phyloP scores from a whole-genome alignment of 441 rosid genomes.

The Metrosideros polymorpha region DNA sequence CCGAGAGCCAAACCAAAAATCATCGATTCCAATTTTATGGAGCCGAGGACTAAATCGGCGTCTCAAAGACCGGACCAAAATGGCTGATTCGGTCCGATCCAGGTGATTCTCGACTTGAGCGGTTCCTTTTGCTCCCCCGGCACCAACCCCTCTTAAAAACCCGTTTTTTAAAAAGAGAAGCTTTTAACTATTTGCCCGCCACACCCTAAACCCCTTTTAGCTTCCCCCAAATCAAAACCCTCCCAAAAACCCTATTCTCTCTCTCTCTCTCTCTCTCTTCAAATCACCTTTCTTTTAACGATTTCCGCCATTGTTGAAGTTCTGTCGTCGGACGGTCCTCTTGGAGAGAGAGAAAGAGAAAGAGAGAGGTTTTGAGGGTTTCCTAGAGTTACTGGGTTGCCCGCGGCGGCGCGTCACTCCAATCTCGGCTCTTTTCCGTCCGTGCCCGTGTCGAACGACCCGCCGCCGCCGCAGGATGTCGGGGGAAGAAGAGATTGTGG shows the following conservation, averaged over 20 bases:
- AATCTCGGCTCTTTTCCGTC: conserved; percentile 13
- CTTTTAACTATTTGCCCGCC: conserved; percentile 22
- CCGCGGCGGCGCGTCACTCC: neutral
- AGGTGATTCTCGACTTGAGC: too few relatives aligned
- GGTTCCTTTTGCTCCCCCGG: too few relatives aligned
- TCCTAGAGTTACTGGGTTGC: too few relatives aligned
- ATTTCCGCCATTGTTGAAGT: conserved; percentile 1
- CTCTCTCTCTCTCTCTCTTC: neutral
- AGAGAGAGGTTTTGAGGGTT: too few relatives aligned
- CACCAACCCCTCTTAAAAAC: too few relatives aligned
- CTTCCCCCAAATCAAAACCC: neutral
- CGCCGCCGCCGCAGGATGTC: conserved; percentile 36
- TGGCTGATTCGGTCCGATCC: too few relatives aligned
- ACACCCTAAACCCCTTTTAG: neutral
- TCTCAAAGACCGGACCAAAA: too few relatives aligned
- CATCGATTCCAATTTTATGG: too few relatives aligned
- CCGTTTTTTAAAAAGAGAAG: neutral
- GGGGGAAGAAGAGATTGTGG: conserved; percentile 66
- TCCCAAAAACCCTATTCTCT: conserved; percentile 12
- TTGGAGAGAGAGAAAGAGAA: neutral
- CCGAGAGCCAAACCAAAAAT: too few relatives aligned
- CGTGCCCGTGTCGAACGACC: neutral
- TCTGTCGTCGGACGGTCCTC: neutral
- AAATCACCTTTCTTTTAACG: neutral
- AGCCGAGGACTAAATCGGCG: too few relatives aligned